Evolutionary conservation across 257 asterid species (phyloP).

Genomic region (Thymus mandschuricus): DNA sequence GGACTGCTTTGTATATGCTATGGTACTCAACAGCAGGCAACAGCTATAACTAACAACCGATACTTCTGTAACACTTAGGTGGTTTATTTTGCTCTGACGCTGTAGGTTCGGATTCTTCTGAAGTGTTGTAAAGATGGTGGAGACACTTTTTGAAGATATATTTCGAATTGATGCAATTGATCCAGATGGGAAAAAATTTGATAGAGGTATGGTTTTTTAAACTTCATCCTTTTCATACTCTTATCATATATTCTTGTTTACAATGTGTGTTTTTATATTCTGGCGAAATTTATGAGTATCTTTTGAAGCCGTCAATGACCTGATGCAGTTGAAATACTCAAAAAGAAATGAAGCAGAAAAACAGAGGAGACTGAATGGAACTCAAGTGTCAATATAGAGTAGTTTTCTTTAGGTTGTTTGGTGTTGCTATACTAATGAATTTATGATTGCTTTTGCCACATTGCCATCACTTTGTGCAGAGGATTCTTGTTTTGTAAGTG

Average conservation of each 20-base stretch:
- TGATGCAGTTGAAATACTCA: not conserved
- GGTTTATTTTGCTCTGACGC: not conserved
- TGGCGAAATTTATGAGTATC: not conserved
- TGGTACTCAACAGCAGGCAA: not conserved
- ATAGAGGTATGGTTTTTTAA: conserved; percentile 49
- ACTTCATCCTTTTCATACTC: not conserved
- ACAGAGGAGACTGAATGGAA: not conserved
- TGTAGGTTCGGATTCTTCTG: conserved; percentile 31
- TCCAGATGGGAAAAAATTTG: conserved; percentile 88
- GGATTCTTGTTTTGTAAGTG: not conserved
- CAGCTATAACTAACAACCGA: not conserved
- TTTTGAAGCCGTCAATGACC: not conserved
- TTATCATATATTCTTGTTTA: not conserved
- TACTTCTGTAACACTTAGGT: not conserved
- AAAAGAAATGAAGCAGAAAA: not conserved
- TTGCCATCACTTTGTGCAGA: not conserved
- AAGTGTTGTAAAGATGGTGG: conserved; percentile 58
- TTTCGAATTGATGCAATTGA: conserved; percentile 62
- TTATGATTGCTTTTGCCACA: not conserved
- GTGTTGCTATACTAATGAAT: not conserved
- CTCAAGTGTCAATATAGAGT: not conserved
- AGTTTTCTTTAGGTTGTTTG: not conserved
- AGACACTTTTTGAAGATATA: conserved; percentile 80
- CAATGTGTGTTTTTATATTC: conserved; percentile 9
- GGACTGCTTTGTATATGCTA: not conserved